phyloP scores from a whole-genome alignment of 2,329 filamentous ascomycete species.

The Gaeumannomyces sp. region DNA sequence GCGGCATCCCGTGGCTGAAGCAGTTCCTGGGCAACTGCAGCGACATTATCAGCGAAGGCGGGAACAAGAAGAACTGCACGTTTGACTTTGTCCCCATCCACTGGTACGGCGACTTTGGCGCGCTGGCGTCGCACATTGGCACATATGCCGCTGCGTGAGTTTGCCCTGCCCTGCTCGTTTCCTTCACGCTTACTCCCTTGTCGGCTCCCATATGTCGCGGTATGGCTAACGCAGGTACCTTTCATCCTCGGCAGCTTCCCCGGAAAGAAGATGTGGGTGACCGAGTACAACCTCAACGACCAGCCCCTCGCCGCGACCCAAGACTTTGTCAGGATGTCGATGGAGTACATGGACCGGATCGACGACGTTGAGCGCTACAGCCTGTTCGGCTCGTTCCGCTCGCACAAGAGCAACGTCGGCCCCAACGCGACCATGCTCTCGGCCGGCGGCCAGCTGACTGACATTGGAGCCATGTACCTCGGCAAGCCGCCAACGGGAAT shows the following conservation, averaged over 20 bases:
- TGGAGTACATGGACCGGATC: slow-evolving; percentile 60
- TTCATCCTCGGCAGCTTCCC: slow-evolving; percentile 42
- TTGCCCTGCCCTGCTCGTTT: not conserved
- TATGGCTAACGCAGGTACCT: not conserved
- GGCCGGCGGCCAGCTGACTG: slow-evolving; percentile 60
- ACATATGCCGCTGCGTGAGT: slow-evolving; percentile 43
- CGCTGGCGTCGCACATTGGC: slow-evolving; percentile 60
- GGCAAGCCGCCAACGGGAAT: slow-evolving; percentile 45
- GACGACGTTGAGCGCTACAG: slow-evolving; percentile 61
- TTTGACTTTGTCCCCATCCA: slow-evolving; percentile 59
- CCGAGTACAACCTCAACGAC: slow-evolving; percentile 64
- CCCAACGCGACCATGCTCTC: slow-evolving; percentile 66
- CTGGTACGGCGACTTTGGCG: slow-evolving; percentile 65
- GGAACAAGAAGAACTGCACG: slow-evolving; percentile 45
- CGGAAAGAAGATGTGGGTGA: slow-evolving; percentile 64
- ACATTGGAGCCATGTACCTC: slow-evolving; percentile 75
- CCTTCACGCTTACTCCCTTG: not conserved
- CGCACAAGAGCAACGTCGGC: slow-evolving; percentile 65
- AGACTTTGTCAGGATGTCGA: slow-evolving; percentile 60
- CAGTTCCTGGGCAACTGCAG: slow-evolving; percentile 61
- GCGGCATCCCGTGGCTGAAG: slow-evolving; percentile 59
- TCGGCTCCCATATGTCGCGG: not conserved
- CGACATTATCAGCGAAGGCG: slow-evolving; percentile 42
- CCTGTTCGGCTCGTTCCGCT: slow-evolving; percentile 71
- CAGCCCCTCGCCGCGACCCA: slow-evolving; percentile 52